phyloP scores from a whole-genome alignment of 2,329 filamentous ascomycete genomes.

The Claviceps sp. region DNA sequence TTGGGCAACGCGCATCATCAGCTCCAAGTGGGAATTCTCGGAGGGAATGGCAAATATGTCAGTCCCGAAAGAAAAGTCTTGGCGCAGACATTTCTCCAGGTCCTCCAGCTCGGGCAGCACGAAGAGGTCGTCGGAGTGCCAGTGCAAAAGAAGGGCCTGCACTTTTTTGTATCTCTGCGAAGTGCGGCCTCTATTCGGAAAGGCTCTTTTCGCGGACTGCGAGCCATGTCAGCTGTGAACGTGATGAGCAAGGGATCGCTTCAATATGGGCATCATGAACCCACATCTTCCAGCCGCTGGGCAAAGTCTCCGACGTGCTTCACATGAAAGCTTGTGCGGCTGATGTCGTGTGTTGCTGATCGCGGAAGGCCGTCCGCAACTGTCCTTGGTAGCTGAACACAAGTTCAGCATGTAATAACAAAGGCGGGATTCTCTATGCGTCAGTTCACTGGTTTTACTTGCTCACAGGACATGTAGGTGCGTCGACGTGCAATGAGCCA shows the following conservation, averaged over 20 bases:
- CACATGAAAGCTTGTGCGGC: slow-evolving; percentile 43
- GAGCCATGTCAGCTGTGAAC: not conserved
- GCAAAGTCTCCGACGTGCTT: slow-evolving; percentile 43
- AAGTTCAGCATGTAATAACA: not conserved
- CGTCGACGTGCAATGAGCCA: slow-evolving; percentile 34
- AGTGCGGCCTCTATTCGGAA: slow-evolving; percentile 39
- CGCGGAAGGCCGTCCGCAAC: slow-evolving; percentile 16
- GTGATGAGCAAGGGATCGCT: no score
- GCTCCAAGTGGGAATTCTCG: slow-evolving; percentile 42
- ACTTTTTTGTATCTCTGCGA: slow-evolving; percentile 43
- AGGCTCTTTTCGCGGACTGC: slow-evolving; percentile 40
- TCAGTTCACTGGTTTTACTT: not conserved
- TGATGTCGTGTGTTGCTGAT: slow-evolving; percentile 41
- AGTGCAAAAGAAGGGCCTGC: slow-evolving; percentile 40
- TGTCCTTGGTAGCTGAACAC: not conserved
- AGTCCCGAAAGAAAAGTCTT: slow-evolving; percentile 43
- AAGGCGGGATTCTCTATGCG: not conserved
- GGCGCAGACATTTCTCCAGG: slow-evolving; percentile 38
- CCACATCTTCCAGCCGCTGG: slow-evolving; percentile 38
- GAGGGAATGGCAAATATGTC: slow-evolving; percentile 45
- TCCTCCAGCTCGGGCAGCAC: slow-evolving; percentile 45
- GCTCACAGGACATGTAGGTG: slow-evolving; percentile 28
- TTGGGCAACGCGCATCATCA: slow-evolving; percentile 42
- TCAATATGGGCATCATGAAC: slow-evolving; percentile 11
- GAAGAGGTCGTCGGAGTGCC: slow-evolving; percentile 44